These are phyloP conservation scores for Sphaerulina musiva DNA, from an alignment of 2,329 filamentous ascomycete genomes.

Conservation along the genomic window DNA sequence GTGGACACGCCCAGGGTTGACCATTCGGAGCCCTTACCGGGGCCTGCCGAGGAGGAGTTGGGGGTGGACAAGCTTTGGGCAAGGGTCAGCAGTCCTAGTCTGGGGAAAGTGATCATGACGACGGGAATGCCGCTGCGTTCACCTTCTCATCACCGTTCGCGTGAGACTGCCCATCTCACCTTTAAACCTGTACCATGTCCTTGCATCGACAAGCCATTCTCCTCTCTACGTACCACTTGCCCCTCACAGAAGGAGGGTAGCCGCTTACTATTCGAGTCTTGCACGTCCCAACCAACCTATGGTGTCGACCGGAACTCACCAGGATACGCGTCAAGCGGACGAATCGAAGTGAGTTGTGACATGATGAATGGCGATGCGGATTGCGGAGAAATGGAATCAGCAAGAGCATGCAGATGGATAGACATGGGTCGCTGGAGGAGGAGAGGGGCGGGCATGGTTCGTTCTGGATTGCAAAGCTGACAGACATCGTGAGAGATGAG, in stretches of 20 bases:
- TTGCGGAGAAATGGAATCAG: slow-evolving; percentile 8
- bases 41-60: slow-evolving; percentile 3
- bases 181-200: slow-evolving; percentile 5
- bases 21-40: slow-evolving; percentile 1
- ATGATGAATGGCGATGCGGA: slow-evolving; percentile 2
- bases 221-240: slow-evolving; percentile 10
- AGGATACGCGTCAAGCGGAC: slow-evolving; percentile 7
- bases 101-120: slow-evolving; percentile 8
- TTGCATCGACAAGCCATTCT: slow-evolving; percentile 5
- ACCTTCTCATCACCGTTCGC: neutral
- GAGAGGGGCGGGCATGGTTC: neutral
- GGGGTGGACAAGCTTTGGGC: neutral
- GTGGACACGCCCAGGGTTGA: too few species aligned
- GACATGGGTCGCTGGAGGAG: neutral
- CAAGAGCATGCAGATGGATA: neutral
- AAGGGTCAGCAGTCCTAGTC: neutral
- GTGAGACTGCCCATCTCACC: neutral
- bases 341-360: slow-evolving; percentile 5
- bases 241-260: neutral
- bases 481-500: slow-evolving; percentile 8
- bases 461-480: slow-evolving; percentile 2
- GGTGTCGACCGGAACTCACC: neutral
- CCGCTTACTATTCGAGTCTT: too few species aligned
- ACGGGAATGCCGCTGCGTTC: neutral
- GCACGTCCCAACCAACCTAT: neutral